Conservation (phyloP, 2,329 filamentous ascomycete species). For the Leptoxyphium fumago region DNA sequence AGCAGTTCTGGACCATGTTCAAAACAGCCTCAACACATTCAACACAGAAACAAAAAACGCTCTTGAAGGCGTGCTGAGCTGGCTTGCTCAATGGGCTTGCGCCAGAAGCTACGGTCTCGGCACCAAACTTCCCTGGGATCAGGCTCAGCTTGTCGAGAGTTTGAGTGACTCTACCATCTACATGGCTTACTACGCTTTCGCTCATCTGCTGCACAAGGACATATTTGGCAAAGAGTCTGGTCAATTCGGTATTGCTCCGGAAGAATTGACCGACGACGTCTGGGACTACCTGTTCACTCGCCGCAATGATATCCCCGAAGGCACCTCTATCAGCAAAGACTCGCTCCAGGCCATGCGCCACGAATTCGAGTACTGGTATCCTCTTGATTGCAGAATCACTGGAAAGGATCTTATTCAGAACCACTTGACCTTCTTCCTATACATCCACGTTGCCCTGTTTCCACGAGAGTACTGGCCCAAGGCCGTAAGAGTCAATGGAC, state of each 20-base stretch:
- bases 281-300: constrained; percentile 93
- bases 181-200: constrained; percentile 55
- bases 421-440: constrained; percentile 92
- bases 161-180: constrained; percentile 89
- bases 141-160: constrained; percentile 78
- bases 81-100: constrained; percentile 94
- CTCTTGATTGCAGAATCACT: constrained; percentile 71
- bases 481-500: constrained; percentile 76
- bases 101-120: constrained; percentile 83
- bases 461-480: constrained; percentile 76
- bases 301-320: constrained; percentile 44
- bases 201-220: constrained; percentile 54
- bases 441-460: constrained; percentile 86
- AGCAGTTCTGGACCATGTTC: constrained; percentile 56
- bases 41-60: constrained; percentile 40
- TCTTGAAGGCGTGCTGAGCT: constrained; percentile 75
- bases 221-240: constrained; percentile 67
- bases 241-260: constrained; percentile 52
- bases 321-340: constrained; percentile 58
- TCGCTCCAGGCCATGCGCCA: constrained; percentile 67
- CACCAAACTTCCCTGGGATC: constrained; percentile 89
- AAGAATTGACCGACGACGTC: constrained; percentile 86
- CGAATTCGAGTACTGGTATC: constrained; percentile 96
- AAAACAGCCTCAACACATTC: constrained; percentile 64
- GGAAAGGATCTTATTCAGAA: constrained; percentile 91